A percentile compares a stretch with the other conserved stretches of the same genome.
Conservation (phyloP, 2,329 filamentous ascomycete species). For the Trematosphaeria pertusa region DNA sequence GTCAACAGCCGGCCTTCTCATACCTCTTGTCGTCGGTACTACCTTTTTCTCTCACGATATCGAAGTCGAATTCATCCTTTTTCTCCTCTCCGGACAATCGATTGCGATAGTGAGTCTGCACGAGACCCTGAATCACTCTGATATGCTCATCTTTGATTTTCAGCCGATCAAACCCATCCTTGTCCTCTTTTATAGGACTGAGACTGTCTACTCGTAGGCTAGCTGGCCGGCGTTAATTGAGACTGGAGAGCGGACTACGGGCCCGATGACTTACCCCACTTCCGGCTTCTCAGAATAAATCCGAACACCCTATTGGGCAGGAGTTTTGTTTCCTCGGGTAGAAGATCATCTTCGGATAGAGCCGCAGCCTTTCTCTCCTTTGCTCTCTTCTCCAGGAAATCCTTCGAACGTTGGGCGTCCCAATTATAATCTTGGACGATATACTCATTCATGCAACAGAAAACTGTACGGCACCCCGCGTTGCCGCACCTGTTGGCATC, state of each 20-base stretch:
- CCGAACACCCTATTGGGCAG: conserved; percentile 10
- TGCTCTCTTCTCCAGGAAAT: conserved; percentile 1
- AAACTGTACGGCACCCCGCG: neutral
- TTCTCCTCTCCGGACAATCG: too few species aligned
- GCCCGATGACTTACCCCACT: conserved; percentile 13
- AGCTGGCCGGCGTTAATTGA: too few species aligned
- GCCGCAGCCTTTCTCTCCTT: neutral
- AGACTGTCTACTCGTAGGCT: too few species aligned
- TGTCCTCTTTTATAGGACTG: neutral
- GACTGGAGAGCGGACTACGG: too few species aligned
- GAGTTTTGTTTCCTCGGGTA: neutral
- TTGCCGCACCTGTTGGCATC: neutral
- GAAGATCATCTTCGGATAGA: neutral
- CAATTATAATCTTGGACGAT: too few species aligned
- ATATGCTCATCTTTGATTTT: conserved; percentile 3
- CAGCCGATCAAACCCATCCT: conserved; percentile 7
- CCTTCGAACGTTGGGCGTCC: too few species aligned
- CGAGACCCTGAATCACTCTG: too few species aligned
- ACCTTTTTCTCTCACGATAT: conserved; percentile 11
- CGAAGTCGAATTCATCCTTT: too few species aligned
- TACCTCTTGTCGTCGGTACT: neutral
- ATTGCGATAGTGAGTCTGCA: too few species aligned
- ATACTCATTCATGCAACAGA: too few species aligned
- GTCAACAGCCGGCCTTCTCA: neutral
- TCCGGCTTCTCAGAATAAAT: conserved; percentile 15